Evolutionary conservation across 805 yeast genomes (phyloP).

Genomic region (Wickerhamomyces bovis): DNA sequence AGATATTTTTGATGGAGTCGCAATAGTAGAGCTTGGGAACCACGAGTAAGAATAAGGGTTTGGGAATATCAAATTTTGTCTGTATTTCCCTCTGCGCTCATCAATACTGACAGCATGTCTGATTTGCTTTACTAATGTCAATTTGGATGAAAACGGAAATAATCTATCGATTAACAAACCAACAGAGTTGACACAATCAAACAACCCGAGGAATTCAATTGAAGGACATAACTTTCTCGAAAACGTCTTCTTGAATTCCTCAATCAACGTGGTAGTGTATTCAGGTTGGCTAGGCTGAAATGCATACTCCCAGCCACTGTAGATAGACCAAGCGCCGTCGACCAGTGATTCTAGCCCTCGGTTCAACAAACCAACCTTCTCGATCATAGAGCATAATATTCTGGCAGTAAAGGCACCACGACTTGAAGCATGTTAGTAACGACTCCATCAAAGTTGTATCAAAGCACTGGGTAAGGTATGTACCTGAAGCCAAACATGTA

Average conservation of each 20-base stretch:
- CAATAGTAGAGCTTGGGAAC: conserved; percentile 17
- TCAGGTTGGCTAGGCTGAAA: conserved; percentile 48
- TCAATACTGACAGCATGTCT: conserved; percentile 66
- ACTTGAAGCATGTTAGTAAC: conserved; percentile 18
- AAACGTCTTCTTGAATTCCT: conserved; percentile 51
- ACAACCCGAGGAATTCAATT: conserved; percentile 57
- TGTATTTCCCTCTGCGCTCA: conserved; percentile 59
- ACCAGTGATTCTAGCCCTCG: conserved; percentile 51
- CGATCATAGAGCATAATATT: conserved; percentile 60
- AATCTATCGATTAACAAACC: conserved; percentile 52
- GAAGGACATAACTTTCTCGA: conserved; percentile 35
- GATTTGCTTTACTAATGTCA: conserved; percentile 48
- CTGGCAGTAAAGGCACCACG: conserved; percentile 66
- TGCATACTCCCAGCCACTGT: conserved; percentile 52
- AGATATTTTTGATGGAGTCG: not conserved
- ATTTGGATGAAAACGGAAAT: conserved; percentile 51
- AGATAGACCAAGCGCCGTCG: conserved; percentile 56
- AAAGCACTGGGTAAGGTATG: not conserved
- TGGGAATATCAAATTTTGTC: conserved; percentile 48
- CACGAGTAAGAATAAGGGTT: conserved; percentile 31
- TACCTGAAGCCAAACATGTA: conserved; percentile 52
- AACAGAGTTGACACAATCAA: conserved; percentile 66
- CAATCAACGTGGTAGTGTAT: conserved; percentile 38
- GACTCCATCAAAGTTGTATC: too few species aligned
- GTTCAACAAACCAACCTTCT: conserved; percentile 52